phyloP scores from a whole-genome alignment of 2,329 filamentous ascomycete genomes.

The Aschersonia sp. region DNA sequence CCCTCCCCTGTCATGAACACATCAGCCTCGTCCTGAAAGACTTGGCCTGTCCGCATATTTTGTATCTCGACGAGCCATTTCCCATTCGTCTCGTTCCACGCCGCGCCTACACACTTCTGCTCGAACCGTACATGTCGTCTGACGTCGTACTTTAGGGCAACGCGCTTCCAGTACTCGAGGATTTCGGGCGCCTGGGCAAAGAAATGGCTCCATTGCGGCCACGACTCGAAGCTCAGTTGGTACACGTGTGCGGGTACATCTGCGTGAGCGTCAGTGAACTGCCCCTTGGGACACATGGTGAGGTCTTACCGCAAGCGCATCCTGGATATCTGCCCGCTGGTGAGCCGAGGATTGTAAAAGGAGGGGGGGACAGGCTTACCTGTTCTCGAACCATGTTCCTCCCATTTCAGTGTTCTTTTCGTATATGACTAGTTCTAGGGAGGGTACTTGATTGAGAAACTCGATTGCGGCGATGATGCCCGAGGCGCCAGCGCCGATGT shows the following conservation, averaged over 20 bases:
- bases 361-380: neutral
- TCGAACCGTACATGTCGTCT: conserved; percentile 25
- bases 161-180: conserved; percentile 30
- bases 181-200: conserved; percentile 41
- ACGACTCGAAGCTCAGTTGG: conserved; percentile 37
- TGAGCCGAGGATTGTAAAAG: neutral
- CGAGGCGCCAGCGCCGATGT: conserved; percentile 2
- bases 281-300: conserved; percentile 29
- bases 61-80: conserved; percentile 25
- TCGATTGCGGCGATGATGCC: neutral
- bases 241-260: neutral
- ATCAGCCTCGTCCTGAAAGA: conserved; percentile 1
- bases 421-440: conserved; percentile 30
- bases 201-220: conserved; percentile 37
- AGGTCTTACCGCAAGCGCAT: conserved; percentile 39
- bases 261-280: neutral
- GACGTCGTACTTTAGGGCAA: conserved; percentile 32
- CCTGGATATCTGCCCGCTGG: conserved; percentile 30
- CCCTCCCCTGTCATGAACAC: conserved; percentile 34
- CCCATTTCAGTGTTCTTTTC: conserved; percentile 39
- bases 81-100: conserved; percentile 28
- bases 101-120: conserved; percentile 25
- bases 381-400: conserved; percentile 42
- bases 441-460: conserved; percentile 1
- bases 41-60: conserved; percentile 8